A percentile compares a stretch with the other conserved stretches of the same genome.
Conservation (phyloP, 129 eudicot species). For the Saposhnikovia divaricata region DNA sequence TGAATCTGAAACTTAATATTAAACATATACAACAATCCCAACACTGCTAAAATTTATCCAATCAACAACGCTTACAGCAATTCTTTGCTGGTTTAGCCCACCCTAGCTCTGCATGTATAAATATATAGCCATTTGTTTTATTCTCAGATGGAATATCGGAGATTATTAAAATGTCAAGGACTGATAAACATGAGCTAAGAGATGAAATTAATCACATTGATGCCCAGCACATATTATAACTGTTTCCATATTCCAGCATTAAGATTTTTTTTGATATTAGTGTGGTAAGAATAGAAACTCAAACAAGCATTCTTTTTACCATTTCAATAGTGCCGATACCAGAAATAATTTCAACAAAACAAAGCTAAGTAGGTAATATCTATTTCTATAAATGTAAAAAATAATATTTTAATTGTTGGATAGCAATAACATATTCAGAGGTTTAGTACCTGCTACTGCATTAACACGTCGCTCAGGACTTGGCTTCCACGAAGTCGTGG, state of each 20-base stretch:
- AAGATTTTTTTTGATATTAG: background rate
- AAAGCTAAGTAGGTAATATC: background rate
- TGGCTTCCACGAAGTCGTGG: conserved; percentile 93
- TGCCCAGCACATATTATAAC: background rate
- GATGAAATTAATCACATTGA: background rate
- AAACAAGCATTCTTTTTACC: background rate
- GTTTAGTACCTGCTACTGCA: conserved; percentile 56
- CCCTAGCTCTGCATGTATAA: conserved; percentile 99
- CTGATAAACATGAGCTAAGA: background rate
- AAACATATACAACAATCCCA: background rate
- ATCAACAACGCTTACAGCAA: conserved; percentile 61
- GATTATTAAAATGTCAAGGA: background rate
- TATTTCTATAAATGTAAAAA: background rate
- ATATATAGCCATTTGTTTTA: conserved; percentile 87
- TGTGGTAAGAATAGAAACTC: background rate
- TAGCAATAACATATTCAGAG: background rate
- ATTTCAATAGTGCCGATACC: background rate
- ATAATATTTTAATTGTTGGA: background rate
- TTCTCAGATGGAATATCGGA: conserved; percentile 66
- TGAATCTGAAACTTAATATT: background rate
- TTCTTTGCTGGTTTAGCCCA: conserved; percentile 97
- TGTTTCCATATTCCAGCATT: background rate
- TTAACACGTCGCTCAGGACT: conserved; percentile 77
- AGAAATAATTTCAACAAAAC: background rate
- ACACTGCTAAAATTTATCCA: conserved; percentile 7